Evolutionary conservation across 345 rosid species (phyloP).

Genomic region (Populus simonii): DNA sequence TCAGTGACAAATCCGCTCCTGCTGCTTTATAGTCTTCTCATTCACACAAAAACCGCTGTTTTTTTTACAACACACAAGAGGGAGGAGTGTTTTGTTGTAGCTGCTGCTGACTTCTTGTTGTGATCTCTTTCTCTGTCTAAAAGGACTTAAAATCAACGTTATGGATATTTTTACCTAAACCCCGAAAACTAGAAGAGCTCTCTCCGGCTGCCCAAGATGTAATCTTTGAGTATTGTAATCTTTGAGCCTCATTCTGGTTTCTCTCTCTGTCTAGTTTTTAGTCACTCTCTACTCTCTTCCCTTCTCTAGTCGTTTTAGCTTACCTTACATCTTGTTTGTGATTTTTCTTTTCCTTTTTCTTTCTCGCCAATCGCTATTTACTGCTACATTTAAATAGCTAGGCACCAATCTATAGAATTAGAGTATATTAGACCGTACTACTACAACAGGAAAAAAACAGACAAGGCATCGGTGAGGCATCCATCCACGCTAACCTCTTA

Average conservation of each 20-base stretch:
- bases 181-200: slow-evolving; percentile 21
- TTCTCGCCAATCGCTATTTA: neutral
- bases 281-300: neutral
- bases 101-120: slow-evolving; percentile 3
- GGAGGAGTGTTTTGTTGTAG: slow-evolving; percentile 5
- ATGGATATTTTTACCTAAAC: slow-evolving; percentile 30
- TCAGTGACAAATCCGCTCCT: slow-evolving; percentile 42
- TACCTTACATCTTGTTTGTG: neutral
- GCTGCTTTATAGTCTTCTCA: slow-evolving; percentile 18
- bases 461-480: too few relatives aligned
- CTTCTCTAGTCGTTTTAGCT: slow-evolving; percentile 9
- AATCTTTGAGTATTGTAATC: neutral
- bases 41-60: slow-evolving; percentile 26
- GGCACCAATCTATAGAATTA: too few relatives aligned
- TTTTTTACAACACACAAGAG: slow-evolving; percentile 16
- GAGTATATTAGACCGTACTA: too few relatives aligned
- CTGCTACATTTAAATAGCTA: neutral
- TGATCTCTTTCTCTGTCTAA: neutral
- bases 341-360: neutral
- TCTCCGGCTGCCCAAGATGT: slow-evolving; percentile 9
- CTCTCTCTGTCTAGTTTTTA: neutral
- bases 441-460: too few relatives aligned
- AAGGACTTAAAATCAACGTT: slow-evolving; percentile 22
- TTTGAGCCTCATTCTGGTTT: neutral
- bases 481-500: too few relatives aligned